Conservation (phyloP, 192 early-diverging fungal genomes). For the Tieghemiomyces parasiticus region DNA sequence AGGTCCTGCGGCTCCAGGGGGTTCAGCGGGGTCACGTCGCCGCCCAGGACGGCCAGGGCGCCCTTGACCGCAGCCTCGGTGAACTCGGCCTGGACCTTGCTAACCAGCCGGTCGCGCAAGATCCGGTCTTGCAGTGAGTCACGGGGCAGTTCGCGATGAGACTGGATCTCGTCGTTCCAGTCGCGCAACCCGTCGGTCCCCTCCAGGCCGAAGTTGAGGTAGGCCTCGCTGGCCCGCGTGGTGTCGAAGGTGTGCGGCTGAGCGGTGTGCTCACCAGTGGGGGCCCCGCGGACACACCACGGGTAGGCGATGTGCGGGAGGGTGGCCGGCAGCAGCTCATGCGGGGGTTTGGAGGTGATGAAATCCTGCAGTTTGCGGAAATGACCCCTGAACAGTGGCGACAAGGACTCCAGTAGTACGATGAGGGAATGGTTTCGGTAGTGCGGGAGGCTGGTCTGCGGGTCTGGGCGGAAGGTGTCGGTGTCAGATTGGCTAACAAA, state of each 20-base stretch:
- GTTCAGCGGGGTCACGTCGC: conserved; percentile 60
- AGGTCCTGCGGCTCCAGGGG: conserved; percentile 55
- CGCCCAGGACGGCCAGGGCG: conserved; percentile 69
- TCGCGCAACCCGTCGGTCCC: conserved; percentile 55
- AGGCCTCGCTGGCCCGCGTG: conserved; percentile 44
- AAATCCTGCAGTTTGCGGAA: conserved; percentile 51
- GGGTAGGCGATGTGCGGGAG: conserved; percentile 55
- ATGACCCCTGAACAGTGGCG: conserved; percentile 48
- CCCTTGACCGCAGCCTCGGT: conserved; percentile 77
- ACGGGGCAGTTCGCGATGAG: conserved; percentile 69
- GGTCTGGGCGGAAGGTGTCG: conserved; percentile 43
- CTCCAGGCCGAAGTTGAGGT: conserved; percentile 21
- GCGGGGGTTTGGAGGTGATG: conserved; percentile 48
- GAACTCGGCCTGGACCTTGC: conserved; percentile 81
- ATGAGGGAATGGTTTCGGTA: conserved; percentile 46
- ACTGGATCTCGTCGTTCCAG: conserved; percentile 96
- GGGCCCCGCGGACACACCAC: conserved; percentile 53
- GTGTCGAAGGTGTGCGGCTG: conserved; percentile 37
- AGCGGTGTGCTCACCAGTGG: background rate
- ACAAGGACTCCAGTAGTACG: conserved; percentile 43
- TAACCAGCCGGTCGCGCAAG: conserved; percentile 66
- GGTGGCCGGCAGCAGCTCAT: conserved; percentile 62
- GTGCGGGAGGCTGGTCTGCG: conserved; percentile 17
- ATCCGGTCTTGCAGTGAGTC: conserved; percentile 66
- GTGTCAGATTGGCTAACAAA: conserved; percentile 70